These are phyloP conservation scores for Oryza nivara DNA, from an alignment of 176 grass and related monocot species.

Conservation along the genomic window DNA sequence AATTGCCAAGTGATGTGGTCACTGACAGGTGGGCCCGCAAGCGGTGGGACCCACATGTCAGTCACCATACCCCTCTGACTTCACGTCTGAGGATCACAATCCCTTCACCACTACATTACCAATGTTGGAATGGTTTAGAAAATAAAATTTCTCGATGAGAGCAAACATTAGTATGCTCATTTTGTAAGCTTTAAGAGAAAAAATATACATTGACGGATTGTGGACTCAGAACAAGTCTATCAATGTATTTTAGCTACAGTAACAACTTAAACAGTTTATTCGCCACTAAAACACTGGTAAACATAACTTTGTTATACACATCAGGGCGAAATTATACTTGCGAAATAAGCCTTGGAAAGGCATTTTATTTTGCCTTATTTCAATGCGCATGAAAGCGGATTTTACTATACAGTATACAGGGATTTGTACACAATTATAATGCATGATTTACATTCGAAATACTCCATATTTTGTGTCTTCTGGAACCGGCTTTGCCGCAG, in stretches of 20 bases:
- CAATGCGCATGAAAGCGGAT: neutral
- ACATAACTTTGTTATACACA: neutral
- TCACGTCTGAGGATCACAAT: no score
- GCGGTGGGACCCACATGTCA: no score
- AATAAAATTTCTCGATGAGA: neutral
- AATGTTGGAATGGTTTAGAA: neutral
- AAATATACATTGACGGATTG: neutral
- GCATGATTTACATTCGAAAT: conserved; percentile 70
- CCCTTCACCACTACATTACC: no score
- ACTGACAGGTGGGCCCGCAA: no score
- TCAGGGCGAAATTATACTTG: neutral
- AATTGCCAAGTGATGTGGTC: no score
- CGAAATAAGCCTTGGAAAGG: neutral
- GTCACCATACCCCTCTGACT: no score
- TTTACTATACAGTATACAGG: neutral
- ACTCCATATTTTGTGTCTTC: conserved; percentile 90
- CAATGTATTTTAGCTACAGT: neutral
- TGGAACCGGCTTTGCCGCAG: conserved; percentile 60
- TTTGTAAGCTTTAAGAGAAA: neutral
- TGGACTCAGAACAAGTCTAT: neutral
- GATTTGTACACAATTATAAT: neutral
- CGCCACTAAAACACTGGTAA: neutral
- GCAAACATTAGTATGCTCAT: neutral
- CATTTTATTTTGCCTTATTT: neutral
- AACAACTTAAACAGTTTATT: neutral